Base-by-base conservation (phyloP, 371 early-diverging fungal species). In the Conidiobolus incongruus region DNA sequence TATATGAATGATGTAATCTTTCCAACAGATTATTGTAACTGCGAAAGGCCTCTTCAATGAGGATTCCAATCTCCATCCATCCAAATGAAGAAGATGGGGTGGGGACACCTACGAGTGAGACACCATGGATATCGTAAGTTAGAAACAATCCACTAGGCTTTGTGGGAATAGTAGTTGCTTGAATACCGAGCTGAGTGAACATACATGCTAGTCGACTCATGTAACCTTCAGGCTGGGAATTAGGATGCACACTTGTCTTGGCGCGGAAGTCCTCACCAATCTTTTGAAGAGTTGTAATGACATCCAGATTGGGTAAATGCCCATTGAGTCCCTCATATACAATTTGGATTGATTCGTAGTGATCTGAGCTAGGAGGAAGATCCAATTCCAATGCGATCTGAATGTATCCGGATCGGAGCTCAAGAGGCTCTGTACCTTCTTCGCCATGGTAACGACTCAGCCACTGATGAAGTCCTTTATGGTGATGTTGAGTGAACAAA, bases 1-100 rank as follows among this genome's bases (percentile, higher is more conserved):
- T 89, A 62, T 81, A 91, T 7, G 92, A 81, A 49, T 93, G 94
- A 50, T 95, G 96, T 26, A 95, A 70, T 45, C 84, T 77, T 50
- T 95, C 96, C 31, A 95, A 63, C 35, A 95, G 53, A 54, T 93
- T 93, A 63, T 85, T 92, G 40, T 90, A 58, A 46, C 84, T 84
- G 35, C 90, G 75, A 47, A 85, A 61, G 0, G 76, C 62, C 0
- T 81, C 74, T 52, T 95, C 96, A 2, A 90, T 51, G 11, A 78
- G 48, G 33, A 91, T 83, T 35, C 44, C 8, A 31, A 35, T 38
- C 4, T 38, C 23, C 2, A 38, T 12, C 19, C 58, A 72, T 15
- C 64, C 45, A 2, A 60, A 43, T 43, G 59, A 41, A 8, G 26
- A 26, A 2, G 49, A 56, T 17, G 54, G 53, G 17, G 59, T 61